Evolutionary conservation across 805 yeast genomes (phyloP), one percentile per base, ranked within the genome.

Genomic region (Teunomyces pallodes): DNA sequence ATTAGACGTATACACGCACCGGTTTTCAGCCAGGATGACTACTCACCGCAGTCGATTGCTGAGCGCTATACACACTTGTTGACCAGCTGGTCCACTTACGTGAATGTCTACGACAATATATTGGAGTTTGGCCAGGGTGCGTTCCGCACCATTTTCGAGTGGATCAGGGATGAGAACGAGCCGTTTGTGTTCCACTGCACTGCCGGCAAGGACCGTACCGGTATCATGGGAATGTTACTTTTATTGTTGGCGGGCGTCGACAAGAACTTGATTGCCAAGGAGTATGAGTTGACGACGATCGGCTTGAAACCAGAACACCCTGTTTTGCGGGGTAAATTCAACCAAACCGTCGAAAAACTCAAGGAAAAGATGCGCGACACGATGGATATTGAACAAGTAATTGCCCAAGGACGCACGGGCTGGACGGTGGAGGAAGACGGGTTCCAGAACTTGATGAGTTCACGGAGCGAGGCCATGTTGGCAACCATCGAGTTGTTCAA

Each of bases 191-290:
- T 83, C 63, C 92, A 87, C 60, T 89, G 96, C 66, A 81, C 91
- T 3, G 92, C 92, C 1, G 96, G 96, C 2, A 89, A 88, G 62
- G 96, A 89, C 61, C 76, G 96, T 39, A 88, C 96, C 0, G 96
- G 96, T 0, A 74, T 87, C 10, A 61, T 86, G 53, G 78, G 84
- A 2, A 86, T 89, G 82, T 62, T 89, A 51, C 69, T 88, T 4
- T 70, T 88, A 40, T 66, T 81, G 14, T 61, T 87, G 7, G 67
- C 79, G 4, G 91, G 87, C 0, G 87, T 88, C 3, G 89, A 85
- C 50, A 72, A 75, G 9, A 79, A 80, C 53, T 79, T 82, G 1
- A 74, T 88, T 33, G 82, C 89, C 1, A 77, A 82, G 53, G 96
- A 89, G 59, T 90, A 87, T 58, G 94, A 86, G 60, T 67, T 89